Evolutionary conservation across 805 yeast species (phyloP), one percentile per base, ranked within the genome.

Genomic region (Kazachstania taianensis): DNA sequence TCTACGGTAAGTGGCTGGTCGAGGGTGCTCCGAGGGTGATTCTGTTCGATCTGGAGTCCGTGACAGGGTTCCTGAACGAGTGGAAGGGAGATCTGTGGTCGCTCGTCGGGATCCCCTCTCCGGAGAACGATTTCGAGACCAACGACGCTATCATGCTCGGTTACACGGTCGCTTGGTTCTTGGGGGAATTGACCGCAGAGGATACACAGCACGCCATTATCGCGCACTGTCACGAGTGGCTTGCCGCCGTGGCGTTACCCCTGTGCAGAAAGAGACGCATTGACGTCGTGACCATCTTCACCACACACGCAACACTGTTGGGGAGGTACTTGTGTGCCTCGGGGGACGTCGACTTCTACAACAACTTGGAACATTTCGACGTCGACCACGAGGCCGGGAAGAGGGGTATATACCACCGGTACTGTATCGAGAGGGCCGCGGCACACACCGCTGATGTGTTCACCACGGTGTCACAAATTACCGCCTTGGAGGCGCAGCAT

Each of bases 341-440:
- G 5, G 97, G 97, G 20, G 78, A 87, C 27, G 94, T 86, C 30
- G 98, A 89, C 60, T 92, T 89, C 55, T 89, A 89, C 68, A 89
- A 89, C 65, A 86, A 87, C 56, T 69, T 89, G 52, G 81, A 81
- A 42, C 63, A 72, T 45, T 87, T 92, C 55, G 97, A 89, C 52
- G 97, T 89, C 33, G 98, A 89, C 59, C 86, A 89, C 23, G 98
- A 89, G 62, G 97, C 97, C 9, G 98, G 98, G 15, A 87, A 85
- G 62, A 71, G 97, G 48, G 98, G 98, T 37, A 89, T 89, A 49
- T 89, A 89, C 62, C 98, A 89, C 59, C 73, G 98, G 44, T 92
- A 89, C 60, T 89, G 98, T 62, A 81, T 89, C 45, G 98, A 89
- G 65, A 73, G 98, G 41, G 87, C 94, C 6, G 96, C 96, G 12